Base-by-base conservation (phyloP, 2,329 filamentous ascomycete species). In the Talaromyces sp. region DNA sequence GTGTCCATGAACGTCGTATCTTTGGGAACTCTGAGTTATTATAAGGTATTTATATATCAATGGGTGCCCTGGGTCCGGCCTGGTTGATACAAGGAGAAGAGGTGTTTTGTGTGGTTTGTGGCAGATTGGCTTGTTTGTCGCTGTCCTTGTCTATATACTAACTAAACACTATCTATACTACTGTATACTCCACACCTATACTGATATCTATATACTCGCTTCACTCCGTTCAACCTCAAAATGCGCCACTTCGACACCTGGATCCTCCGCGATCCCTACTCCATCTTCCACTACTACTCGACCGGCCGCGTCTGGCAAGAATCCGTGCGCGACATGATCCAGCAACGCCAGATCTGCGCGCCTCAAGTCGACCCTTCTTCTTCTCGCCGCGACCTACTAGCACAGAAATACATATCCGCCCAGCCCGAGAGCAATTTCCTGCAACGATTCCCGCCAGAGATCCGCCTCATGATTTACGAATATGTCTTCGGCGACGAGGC, bases 221-320 rank as follows among this genome's bases (percentile, higher is more conserved):
- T 39, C 33, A 15, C 33, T 36, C 4, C 32, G 32, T 4, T 22
- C 22, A 22, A 22, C 9, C 17, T n/a, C 36, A 39, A 39, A 44
- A 75, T 75, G 73, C 72, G 73, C 54, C 73, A 76, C 62, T 75
- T 76, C 64, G 73, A 76, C 58, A 65, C 73, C 59, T 76, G 73
- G 73, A 60, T 75, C 63, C 65, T 76, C 22, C 72, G 73, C 25
- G 73, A 76, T 58, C 73, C 73, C 49, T 76, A 75, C 62, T 74
- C 72, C 19, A 75, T 76, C 64, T 75, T 70, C 64, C 73, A 76
- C 58, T 76, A 75, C 60, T 76, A 76, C 42, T 65, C 72, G 42
- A 73, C 70, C 32, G 71, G 72, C 6, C 71, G 68, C 30, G 67
- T 70, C 55, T 76, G 73, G 73, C 69, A 73, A 60, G 72, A 75